Conservation (phyloP, 345 rosid genomes). For the Lepidium didymum region DNA sequence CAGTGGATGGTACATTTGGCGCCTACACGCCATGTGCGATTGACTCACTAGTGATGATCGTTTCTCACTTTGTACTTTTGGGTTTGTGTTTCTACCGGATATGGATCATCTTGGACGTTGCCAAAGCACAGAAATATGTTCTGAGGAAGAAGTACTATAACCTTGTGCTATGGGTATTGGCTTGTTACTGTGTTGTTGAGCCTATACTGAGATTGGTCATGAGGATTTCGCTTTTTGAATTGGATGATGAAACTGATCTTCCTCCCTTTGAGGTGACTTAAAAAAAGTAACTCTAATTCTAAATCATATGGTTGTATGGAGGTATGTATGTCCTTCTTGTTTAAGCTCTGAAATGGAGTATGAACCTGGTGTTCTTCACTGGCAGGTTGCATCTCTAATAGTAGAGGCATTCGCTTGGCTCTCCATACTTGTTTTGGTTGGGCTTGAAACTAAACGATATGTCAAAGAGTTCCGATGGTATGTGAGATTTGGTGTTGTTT, state of each 20-base stretch:
- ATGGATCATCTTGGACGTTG: too few species aligned
- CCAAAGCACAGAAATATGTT: constrained; percentile 38
- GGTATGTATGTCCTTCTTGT: background rate
- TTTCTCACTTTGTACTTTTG: constrained; percentile 67
- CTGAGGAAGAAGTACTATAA: constrained; percentile 61
- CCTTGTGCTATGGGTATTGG: constrained; percentile 48
- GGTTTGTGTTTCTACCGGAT: constrained; percentile 40
- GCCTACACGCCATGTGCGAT: constrained; percentile 69
- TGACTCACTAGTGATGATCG: constrained; percentile 50
- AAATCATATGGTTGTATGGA: background rate
- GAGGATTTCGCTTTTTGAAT: constrained; percentile 54
- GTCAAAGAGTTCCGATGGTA: constrained; percentile 74
- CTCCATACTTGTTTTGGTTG: constrained; percentile 61
- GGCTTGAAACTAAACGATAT: constrained; percentile 58
- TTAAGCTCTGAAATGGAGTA: background rate
- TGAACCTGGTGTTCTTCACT: background rate
- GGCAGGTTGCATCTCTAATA: constrained; percentile 55
- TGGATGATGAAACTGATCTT: constrained; percentile 46
- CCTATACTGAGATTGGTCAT: constrained; percentile 66
- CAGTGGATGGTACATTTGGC: constrained; percentile 62
- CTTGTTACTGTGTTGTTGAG: constrained; percentile 60
- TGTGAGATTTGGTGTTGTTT: constrained; percentile 75
- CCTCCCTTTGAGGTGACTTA: constrained; percentile 75
- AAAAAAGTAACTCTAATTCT: background rate
- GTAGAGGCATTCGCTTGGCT: constrained; percentile 79